Conservation (phyloP, 2,329 filamentous ascomycete species). For the Alternaria sp. region DNA sequence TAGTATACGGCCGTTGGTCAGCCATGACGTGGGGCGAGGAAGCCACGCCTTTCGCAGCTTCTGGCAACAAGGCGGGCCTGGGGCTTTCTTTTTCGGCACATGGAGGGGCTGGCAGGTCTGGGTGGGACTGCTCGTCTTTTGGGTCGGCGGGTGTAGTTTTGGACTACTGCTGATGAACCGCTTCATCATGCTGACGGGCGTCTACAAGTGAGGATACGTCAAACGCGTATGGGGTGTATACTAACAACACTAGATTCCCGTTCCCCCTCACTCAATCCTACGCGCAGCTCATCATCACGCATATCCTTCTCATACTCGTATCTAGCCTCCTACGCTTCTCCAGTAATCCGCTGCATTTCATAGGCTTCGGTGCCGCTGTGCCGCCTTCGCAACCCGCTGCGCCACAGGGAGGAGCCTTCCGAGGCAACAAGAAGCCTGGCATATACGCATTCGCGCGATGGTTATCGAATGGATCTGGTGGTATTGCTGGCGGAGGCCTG, state of each 20-base stretch:
- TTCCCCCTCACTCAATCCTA: constrained; percentile 60
- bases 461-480: constrained; percentile 52
- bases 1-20: constrained; percentile 49
- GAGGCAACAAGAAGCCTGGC: constrained; percentile 33
- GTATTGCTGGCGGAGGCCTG: constrained; percentile 61
- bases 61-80: constrained; percentile 54
- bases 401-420: constrained; percentile 39
- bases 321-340: constrained; percentile 57
- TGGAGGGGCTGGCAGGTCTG: constrained; percentile 57
- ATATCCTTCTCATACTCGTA: constrained; percentile 55
- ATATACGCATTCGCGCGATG: constrained; percentile 41
- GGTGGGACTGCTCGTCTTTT: constrained; percentile 56
- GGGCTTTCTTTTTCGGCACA: constrained; percentile 56
- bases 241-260: constrained; percentile 53
- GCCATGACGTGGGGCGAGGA: constrained; percentile 39
- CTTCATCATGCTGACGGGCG: constrained; percentile 58
- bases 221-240: not conserved
- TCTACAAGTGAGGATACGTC: constrained; percentile 47
- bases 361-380: constrained; percentile 54
- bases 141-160: constrained; percentile 56
- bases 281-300: constrained; percentile 58
- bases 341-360: constrained; percentile 48
- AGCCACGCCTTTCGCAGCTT: constrained; percentile 16
- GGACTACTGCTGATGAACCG: constrained; percentile 58
- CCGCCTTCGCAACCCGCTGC: constrained; percentile 51